Conservation (phyloP, 2,329 filamentous ascomycete genomes). For the Diaporthe batatas region DNA sequence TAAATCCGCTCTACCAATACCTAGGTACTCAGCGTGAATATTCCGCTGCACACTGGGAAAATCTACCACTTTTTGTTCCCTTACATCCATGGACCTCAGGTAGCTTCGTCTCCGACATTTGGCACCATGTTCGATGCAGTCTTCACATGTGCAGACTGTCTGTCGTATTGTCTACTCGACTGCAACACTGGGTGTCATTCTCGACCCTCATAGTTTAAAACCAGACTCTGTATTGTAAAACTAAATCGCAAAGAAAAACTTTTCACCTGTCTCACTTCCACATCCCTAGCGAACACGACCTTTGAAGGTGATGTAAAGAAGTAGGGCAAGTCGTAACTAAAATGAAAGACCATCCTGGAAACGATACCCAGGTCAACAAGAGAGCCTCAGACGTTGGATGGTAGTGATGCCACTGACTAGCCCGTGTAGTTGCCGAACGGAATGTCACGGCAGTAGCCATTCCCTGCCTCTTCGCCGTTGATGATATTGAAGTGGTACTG, state of each 20-base stretch:
- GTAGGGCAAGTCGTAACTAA: neutral
- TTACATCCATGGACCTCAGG: neutral
- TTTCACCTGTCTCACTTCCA: neutral
- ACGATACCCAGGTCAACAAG: neutral
- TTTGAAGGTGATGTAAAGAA: too few species aligned
- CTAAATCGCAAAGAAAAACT: neutral
- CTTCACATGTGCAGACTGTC: neutral
- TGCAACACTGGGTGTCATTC: neutral
- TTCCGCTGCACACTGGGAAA: neutral
- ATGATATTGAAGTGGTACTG: slow-evolving; percentile 10
- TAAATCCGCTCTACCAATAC: slow-evolving; percentile 9
- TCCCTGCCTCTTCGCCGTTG: neutral
- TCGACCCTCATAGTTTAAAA: neutral
- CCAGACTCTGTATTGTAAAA: neutral
- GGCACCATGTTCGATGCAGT: neutral
- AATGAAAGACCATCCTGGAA: neutral
- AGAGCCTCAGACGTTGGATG: neutral
- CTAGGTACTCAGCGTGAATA: neutral
- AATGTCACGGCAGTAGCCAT: neutral
- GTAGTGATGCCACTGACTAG: neutral
- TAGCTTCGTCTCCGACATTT: neutral
- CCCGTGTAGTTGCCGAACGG: neutral
- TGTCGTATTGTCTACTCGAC: neutral
- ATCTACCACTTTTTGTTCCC: too few species aligned
- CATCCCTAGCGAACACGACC: too few species aligned